Base-by-base conservation (phyloP, 805 yeast genomes). In the Candida maltosa region DNA sequence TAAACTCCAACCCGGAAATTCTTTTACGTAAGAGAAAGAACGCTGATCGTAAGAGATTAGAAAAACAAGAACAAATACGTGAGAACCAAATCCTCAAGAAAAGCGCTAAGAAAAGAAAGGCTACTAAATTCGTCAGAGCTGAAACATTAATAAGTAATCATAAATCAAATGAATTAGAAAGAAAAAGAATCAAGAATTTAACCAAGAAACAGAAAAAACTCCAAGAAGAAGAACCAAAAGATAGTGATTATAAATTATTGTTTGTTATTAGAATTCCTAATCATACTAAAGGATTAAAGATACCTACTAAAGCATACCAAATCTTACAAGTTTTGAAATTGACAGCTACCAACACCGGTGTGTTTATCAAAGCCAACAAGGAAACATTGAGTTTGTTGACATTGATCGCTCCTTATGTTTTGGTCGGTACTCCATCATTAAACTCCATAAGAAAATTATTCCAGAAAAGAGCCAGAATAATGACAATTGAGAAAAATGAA, bases 11-110 rank as follows among this genome's bases (percentile, higher is more conserved):
- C 53, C 91, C 93, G 25, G 93, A 85, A 58, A 71, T 85, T 37
- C 75, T 85, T 47, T 70, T 85, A 43, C 78, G 80, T 53, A 85
- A 84, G 67, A 78, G 94, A 63, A 85, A 83, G 66, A 76, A 82
- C 53, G 83, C 82, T 40, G 91, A 84, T 56, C 69, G 83, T 57
- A 67, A 80, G 46, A 74, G 88, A 56, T 49, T 83, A 35, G 85
- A 80, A 56, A 84, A 81, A 52, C 91, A 83, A 57, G 84, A 80
- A 45, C 70, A 71, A 37, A 80, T 80, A 11, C 69, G 69, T 43
- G 61, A 67, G 48, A n/a, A n/a, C n/a, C n/a, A n/a, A n/a, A n/a
- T n/a, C n/a, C n/a, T n/a, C n/a, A 76, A 73, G 56, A 65, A 62
- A 28, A 70, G 69, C 36, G 70, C 64, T 32, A 68, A 64, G 43